These are phyloP conservation scores for Candida railenensis DNA, from an alignment of 805 yeast species.

Conservation along the genomic window DNA sequence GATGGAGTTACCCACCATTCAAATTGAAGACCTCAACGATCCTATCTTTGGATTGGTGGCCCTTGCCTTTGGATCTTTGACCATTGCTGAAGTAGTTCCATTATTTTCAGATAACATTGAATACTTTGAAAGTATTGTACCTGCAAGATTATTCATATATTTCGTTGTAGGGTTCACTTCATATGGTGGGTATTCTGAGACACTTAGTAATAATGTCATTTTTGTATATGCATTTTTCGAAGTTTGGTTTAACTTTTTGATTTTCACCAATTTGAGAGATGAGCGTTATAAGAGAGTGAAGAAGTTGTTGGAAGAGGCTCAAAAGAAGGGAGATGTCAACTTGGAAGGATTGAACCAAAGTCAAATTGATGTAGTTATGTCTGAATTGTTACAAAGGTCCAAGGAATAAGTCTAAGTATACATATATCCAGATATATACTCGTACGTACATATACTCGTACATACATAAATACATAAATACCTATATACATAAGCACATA, in stretches of 20 bases:
- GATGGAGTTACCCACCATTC: conserved; percentile 45
- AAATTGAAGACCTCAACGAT: conserved; percentile 29
- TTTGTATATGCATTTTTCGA: conserved; percentile 62
- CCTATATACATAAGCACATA: neutral
- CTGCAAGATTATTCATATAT: conserved; percentile 50
- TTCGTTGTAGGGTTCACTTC: conserved; percentile 51
- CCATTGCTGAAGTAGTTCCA: conserved; percentile 60
- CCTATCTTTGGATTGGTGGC: conserved; percentile 52
- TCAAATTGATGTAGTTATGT: neutral
- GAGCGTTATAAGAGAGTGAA: conserved; percentile 55
- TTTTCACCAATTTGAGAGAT: conserved; percentile 62
- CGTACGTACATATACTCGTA: neutral
- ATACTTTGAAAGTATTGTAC: conserved; percentile 62
- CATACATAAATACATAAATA: neutral
- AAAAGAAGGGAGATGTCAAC: conserved; percentile 4
- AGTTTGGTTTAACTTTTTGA: conserved; percentile 66
- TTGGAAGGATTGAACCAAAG: conserved; percentile 1
- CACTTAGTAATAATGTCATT: conserved; percentile 60
- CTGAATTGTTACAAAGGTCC: neutral
- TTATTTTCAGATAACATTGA: conserved; percentile 44
- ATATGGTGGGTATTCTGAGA: conserved; percentile 44
- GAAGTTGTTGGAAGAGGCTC: conserved; percentile 31
- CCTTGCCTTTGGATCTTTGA: conserved; percentile 42
- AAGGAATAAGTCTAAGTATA: neutral
- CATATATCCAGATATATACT: neutral